Conservation (phyloP, 352 stramenopile species). For the Phytophthora colocasiae region DNA sequence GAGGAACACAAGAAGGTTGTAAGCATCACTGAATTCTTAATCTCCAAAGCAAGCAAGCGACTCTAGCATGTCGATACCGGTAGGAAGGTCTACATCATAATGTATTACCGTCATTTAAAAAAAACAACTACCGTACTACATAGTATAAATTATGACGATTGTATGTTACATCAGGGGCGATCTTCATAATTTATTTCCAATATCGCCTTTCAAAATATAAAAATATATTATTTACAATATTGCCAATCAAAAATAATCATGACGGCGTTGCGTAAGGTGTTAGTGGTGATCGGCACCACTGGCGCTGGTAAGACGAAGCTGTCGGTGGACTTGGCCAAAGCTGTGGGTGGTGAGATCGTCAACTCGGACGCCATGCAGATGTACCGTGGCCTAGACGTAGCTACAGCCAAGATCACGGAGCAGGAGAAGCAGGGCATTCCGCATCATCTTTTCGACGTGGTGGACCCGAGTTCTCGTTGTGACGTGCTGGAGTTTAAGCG, state of each 20-base stretch:
- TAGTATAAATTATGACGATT: too few species aligned
- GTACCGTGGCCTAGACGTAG: conserved; percentile 90
- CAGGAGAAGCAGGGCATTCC: conserved; percentile 89
- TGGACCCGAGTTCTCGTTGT: conserved; percentile 77
- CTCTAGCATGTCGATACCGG: conserved; percentile 2
- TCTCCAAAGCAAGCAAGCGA: conserved; percentile 69
- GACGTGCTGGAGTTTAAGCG: conserved; percentile 89
- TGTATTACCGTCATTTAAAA: too few species aligned
- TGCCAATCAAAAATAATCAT: conserved; percentile 23
- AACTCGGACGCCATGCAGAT: conserved; percentile 94
- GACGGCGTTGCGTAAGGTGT: conserved; percentile 71
- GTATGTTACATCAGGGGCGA: too few species aligned
- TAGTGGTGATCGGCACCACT: conserved; percentile 93
- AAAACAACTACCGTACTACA: too few species aligned
- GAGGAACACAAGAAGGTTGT: conserved; percentile 48
- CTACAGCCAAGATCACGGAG: conserved; percentile 88
- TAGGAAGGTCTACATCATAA: too few species aligned
- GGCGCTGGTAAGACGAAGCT: conserved; percentile 94
- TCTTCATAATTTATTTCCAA: conserved; percentile 8
- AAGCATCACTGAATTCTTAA: conserved; percentile 70
- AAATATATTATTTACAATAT: background rate
- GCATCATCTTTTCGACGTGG: conserved; percentile 90
- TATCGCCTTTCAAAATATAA: too few species aligned
- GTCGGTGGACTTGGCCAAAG: conserved; percentile 91
- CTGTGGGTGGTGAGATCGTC: conserved; percentile 89